Evolutionary conservation across 192 early-diverging fungal genomes (phyloP), one percentile per base, ranked within the genome.

Genomic region (Polychytrium aggregatum): DNA sequence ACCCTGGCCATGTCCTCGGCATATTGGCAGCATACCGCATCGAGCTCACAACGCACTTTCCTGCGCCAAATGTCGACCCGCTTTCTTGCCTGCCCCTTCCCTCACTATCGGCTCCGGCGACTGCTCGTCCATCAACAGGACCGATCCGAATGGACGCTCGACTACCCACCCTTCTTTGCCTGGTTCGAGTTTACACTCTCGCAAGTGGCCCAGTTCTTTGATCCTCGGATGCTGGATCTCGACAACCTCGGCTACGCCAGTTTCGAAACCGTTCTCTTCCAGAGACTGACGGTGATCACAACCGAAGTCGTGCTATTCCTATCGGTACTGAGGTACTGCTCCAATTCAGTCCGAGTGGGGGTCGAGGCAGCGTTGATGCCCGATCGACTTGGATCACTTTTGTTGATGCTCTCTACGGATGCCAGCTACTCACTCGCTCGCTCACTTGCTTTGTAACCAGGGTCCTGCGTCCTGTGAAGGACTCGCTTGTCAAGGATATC

Each of bases 161-260:
- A 97, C 64, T 97, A 97, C 52, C 94, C 94, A 36, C 94, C 94
- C 43, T 87, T 98, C 61, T 98, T 98, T 67, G 94, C 94, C 20
- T 92, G 84, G 83, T 94, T 94, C 59, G 94, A 98, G 62, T 85
- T 72, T 56, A 46, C 63, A 21, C 62, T 98, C 39, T 69, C 86
- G 9, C 60, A 74, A 6, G 56, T 79, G 41, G 87, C 82, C 9
- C 40, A 41, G 7, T 45, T 50, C 44, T 52, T 76, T 49, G 88
- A 97, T 55, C 64, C 81, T 20, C 63, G 61, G 37, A 97, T 97
- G 63, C 72, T 97, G 3, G 65, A 75, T 22, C 44, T 97, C 0
- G 59, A 77, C 34, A 78, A 80, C 58, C 60, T 84, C 17, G 63
- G 65, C 33, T 88, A 90, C 59, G 69, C 71, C 1, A 78, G 74